phyloP scores from a whole-genome alignment of 805 yeast species.

The Pachysolen tannophilus region DNA sequence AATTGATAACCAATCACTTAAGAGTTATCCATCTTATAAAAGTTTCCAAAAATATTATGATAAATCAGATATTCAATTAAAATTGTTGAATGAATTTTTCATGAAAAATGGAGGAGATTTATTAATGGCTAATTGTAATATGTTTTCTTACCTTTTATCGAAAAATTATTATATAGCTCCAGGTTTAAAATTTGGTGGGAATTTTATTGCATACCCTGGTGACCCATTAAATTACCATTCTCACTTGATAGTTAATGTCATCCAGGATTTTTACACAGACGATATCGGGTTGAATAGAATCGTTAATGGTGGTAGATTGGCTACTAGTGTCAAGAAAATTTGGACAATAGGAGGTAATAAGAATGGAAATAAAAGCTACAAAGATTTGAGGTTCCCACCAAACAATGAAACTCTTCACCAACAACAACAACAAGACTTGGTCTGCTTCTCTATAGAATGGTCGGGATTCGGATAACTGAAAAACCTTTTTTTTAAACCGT shows the following conservation, averaged over 20 bases:
- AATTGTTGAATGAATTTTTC: constrained; percentile 4
- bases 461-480: constrained; percentile 92
- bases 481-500: too few relatives aligned
- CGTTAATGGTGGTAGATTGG: constrained; percentile 82
- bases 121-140: too few relatives aligned
- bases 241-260: constrained; percentile 60
- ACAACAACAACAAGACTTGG: constrained; percentile 19
- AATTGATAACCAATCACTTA: constrained; percentile 13
- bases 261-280: constrained; percentile 35
- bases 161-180: constrained; percentile 59
- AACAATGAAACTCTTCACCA: constrained; percentile 2
- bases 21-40: constrained; percentile 9
- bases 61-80: constrained; percentile 6
- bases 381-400: constrained; percentile 3
- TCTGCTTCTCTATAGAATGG: constrained; percentile 82
- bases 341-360: constrained; percentile 51
- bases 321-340: constrained; percentile 85
- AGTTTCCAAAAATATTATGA: constrained; percentile 12
- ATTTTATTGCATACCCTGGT: constrained; percentile 86
- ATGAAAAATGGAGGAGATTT: constrained; percentile 10
- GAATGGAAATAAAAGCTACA: constrained; percentile 13
- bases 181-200: constrained; percentile 88
- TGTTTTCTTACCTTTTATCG: constrained; percentile 33
- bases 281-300: constrained; percentile 50
- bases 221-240: constrained; percentile 90